A percentile compares a stretch with the other conserved stretches of the same genome.
phyloP scores from a whole-genome alignment of 1,284 basidiomycete species.

The Boletus mariae region DNA sequence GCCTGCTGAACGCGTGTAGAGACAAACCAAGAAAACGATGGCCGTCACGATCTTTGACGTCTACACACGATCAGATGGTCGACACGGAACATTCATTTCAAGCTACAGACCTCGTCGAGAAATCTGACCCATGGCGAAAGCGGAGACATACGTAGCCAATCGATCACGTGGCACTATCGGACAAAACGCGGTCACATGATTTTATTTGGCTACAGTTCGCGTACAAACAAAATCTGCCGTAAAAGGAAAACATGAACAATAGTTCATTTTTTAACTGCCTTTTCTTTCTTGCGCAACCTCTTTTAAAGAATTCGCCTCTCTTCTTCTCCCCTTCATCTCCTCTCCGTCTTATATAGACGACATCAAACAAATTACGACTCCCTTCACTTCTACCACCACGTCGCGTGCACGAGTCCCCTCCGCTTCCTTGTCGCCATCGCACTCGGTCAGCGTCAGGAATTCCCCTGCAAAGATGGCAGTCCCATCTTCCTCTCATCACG shows the following conservation, averaged over 20 bases:
- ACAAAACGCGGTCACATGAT: slow-evolving; percentile 33
- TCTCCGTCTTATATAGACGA: slow-evolving; percentile 22
- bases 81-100: background rate
- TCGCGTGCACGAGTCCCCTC: slow-evolving; percentile 54
- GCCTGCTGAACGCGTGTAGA: slow-evolving; percentile 68
- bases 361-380: slow-evolving; percentile 9
- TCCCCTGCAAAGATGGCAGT: slow-evolving; percentile 71
- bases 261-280: slow-evolving; percentile 32
- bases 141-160: slow-evolving; percentile 1
- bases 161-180: slow-evolving; percentile 19
- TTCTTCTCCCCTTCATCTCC: slow-evolving; percentile 12
- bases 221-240: slow-evolving; percentile 27
- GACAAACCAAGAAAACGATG: slow-evolving; percentile 51
- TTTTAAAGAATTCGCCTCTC: slow-evolving; percentile 7
- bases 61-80: slow-evolving; percentile 17
- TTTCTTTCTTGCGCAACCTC: slow-evolving; percentile 4
- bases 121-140: slow-evolving; percentile 24
- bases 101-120: slow-evolving; percentile 32
- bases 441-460: slow-evolving; percentile 49
- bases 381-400: slow-evolving; percentile 58
- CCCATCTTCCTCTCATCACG: slow-evolving; percentile 76
- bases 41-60: slow-evolving; percentile 46
- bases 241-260: slow-evolving; percentile 27
- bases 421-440: slow-evolving; percentile 69
- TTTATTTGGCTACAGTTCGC: slow-evolving; percentile 29